Evolutionary conservation across 1,139 yeast genomes (phyloP).

Genomic region (Kodamaea derodonti): DNA sequence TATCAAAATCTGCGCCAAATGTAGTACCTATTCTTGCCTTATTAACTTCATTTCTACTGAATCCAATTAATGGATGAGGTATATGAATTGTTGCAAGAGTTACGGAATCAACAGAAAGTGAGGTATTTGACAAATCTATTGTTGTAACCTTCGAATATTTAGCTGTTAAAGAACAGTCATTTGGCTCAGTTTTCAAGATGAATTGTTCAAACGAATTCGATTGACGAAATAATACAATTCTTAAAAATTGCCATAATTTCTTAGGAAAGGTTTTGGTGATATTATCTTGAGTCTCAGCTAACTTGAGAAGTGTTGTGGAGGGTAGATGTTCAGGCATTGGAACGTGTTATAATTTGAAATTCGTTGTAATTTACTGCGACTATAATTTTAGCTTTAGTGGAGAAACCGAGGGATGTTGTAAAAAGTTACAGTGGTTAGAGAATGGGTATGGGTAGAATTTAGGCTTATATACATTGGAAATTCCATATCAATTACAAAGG

Average conservation of each 20-base stretch:
- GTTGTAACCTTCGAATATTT: slow-evolving; percentile 40
- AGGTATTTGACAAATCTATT: slow-evolving; percentile 27
- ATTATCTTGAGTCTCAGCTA: slow-evolving; percentile 6
- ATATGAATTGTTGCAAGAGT: slow-evolving; percentile 44
- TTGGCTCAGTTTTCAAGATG: slow-evolving; percentile 43
- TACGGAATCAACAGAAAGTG: slow-evolving; percentile 30
- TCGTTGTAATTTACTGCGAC: too few species aligned
- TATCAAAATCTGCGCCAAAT: slow-evolving; percentile 4
- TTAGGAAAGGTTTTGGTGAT: slow-evolving; percentile 20
- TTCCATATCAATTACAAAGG: too few species aligned
- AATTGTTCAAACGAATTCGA: slow-evolving; percentile 37
- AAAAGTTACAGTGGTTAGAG: too few species aligned
- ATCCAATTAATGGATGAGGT: slow-evolving; percentile 51
- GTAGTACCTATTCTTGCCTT: not conserved
- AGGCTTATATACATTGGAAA: too few species aligned
- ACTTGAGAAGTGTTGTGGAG: slow-evolving; percentile 3
- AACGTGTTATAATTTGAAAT: too few species aligned
- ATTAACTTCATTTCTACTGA: slow-evolving; percentile 34
- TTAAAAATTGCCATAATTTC: slow-evolving; percentile 26
- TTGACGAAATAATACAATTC: slow-evolving; percentile 20
- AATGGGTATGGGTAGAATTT: too few species aligned
- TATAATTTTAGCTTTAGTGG: too few species aligned
- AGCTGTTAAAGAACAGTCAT: slow-evolving; percentile 52
- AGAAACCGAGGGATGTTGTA: too few species aligned
- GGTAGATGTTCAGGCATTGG: too few species aligned